Base-by-base conservation (phyloP, 768 basidiomycete genomes). In the Galerina sulciceps region DNA sequence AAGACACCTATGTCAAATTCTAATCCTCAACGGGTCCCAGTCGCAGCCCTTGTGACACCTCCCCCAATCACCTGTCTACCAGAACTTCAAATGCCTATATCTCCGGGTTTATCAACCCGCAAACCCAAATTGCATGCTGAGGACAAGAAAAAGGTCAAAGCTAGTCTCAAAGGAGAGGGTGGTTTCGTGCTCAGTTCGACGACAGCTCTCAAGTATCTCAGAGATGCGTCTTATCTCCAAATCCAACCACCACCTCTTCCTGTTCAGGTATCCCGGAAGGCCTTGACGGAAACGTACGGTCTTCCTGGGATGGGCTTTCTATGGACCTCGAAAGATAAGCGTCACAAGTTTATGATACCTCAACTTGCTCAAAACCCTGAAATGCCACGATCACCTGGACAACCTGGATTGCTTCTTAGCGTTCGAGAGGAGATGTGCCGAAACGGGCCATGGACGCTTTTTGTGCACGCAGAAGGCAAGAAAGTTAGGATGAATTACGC, bases 251-350 rank as follows among this genome's bases (percentile, higher is more conserved):
- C 57, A 3, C 52, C 61, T 9, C 13, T 41, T 14, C 10, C 34
- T 1, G 42, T 61, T 11, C 34, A 20, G 3, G 45, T 66, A 3
- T 66, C 65, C 10, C 52, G 65, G n/a, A 44, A 40, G 38, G 61
- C 59, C 0, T 35, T 66, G 11, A 61, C 53, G 1, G 35, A 54
- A 10, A 26, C 34, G 23, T 66, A 58, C 26, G 54, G 60, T 4
- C 55, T 63, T 38, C 57, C 65, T 10, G 57, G 56, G 10, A 63
- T 63, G 62, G 62, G 53, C 34, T 52, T 66, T 15, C 42, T 66
- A 6, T 61, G 65, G 65, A 51, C 43, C 1, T 66, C 57, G n/a
- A 59, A 59, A 44, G 31, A 53, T 40, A 59, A 52, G 26, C 22
- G 37, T 14, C 37, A 56, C 18, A 34, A 55, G 8, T 63, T 61